Conservation (phyloP, 169 alveolate species). For the Blepharisma undulans region DNA sequence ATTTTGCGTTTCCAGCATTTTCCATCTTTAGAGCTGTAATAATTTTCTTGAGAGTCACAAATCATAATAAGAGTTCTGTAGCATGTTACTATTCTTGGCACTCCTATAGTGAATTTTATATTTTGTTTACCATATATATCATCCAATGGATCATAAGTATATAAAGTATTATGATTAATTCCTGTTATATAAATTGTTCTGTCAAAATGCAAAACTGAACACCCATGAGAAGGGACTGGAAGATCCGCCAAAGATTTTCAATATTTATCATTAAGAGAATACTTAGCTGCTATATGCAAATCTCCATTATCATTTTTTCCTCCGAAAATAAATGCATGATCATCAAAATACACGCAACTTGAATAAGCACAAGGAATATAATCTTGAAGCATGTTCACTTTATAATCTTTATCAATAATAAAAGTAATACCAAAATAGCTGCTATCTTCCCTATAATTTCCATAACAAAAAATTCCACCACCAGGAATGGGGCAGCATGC, state of each 20-base stretch:
- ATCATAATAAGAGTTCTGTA: neutral
- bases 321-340: neutral
- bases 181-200: neutral
- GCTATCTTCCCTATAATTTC: neutral
- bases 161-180: too few relatives aligned
- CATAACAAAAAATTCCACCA: neutral
- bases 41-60: neutral
- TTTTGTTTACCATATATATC: neutral
- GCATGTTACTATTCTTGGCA: neutral
- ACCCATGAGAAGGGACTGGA: neutral
- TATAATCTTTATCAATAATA: neutral
- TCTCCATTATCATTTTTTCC: neutral
- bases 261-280: neutral
- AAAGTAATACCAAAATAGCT: neutral
- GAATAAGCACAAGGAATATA: neutral
- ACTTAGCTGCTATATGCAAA: neutral
- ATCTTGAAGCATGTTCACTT: neutral
- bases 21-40: neutral
- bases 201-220: neutral
- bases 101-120: neutral
- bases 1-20: neutral
- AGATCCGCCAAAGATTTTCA: neutral
- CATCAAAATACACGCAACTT: neutral
- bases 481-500: neutral
- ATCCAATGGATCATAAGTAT: neutral